phyloP scores from a whole-genome alignment of 306 rosid genomes.

The Trifolium repens region DNA sequence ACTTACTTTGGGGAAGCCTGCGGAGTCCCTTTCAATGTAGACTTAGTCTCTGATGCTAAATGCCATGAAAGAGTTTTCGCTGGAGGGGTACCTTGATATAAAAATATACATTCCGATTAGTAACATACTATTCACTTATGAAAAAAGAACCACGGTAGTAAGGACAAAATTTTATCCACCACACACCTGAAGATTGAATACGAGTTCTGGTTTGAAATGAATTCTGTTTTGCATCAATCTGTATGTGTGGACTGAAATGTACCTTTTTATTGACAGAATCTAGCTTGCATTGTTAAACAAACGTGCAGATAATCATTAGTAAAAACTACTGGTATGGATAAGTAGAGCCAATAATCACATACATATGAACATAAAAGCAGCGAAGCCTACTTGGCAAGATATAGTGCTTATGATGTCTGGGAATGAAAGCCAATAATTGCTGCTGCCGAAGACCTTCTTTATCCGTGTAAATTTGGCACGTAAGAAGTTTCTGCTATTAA shows the following conservation, averaged over 20 bases:
- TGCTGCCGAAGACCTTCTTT: conserved; percentile 95
- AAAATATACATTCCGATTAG: conserved; percentile 25
- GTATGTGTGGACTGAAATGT: conserved; percentile 84
- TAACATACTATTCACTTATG: conserved; percentile 16
- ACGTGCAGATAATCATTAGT: conserved; percentile 29
- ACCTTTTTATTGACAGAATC: conserved; percentile 91
- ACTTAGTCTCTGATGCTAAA: conserved; percentile 93
- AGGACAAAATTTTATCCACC: conserved; percentile 35
- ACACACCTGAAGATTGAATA: conserved; percentile 77
- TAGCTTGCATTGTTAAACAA: conserved; percentile 49
- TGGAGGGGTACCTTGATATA: conserved; percentile 60
- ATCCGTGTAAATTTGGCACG: conserved; percentile 74
- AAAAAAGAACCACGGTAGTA: conserved; percentile 17
- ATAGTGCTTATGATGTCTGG: conserved; percentile 97
- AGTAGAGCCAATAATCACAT: conserved; percentile 32
- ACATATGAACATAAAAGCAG: conserved; percentile 40
- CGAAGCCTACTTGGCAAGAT: conserved; percentile 82
- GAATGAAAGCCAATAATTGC: conserved; percentile 84
- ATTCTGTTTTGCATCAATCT: conserved; percentile 70
- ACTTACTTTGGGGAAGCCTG: conserved; percentile 66
- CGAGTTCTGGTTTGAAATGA: conserved; percentile 68
- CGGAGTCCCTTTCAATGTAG: conserved; percentile 73
- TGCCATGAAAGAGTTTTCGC: conserved; percentile 96
- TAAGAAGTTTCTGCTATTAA: conserved; percentile 72
- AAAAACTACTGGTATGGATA: conserved; percentile 32